Evolutionary conservation across 176 grass and related monocot genomes (phyloP).

Genomic region (Metroxylon sagu): DNA sequence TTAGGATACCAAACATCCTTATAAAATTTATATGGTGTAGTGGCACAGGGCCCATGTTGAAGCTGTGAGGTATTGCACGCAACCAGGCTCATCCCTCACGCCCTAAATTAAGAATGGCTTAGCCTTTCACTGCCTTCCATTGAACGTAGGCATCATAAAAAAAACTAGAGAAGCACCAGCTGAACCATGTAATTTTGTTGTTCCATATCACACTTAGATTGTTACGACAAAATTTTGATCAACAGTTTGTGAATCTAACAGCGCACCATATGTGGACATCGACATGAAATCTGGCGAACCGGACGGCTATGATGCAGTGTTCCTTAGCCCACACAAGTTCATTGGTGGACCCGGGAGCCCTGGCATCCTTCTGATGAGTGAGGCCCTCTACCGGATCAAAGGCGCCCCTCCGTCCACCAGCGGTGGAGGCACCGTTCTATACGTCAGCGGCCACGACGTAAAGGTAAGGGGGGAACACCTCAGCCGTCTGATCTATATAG

Average conservation of each 20-base stretch:
- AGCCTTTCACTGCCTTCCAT: too few relatives aligned
- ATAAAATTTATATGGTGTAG: too few relatives aligned
- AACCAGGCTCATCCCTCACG: too few relatives aligned
- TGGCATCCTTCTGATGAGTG: slow-evolving; percentile 75
- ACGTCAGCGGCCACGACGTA: slow-evolving; percentile 59
- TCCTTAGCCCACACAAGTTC: slow-evolving; percentile 79
- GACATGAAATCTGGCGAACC: slow-evolving; percentile 64
- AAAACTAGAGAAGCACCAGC: too few relatives aligned
- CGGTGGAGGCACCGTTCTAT: slow-evolving; percentile 60
- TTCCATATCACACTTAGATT: not conserved
- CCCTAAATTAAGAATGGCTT: too few relatives aligned
- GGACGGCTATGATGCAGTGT: slow-evolving; percentile 72
- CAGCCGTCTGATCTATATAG: too few relatives aligned
- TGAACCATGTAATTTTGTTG: slow-evolving; percentile 10
- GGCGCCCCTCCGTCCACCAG: slow-evolving; percentile 47
- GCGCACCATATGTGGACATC: slow-evolving; percentile 54
- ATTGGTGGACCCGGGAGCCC: slow-evolving; percentile 61
- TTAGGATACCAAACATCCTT: too few relatives aligned
- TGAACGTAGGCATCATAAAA: too few relatives aligned
- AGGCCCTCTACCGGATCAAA: slow-evolving; percentile 41
- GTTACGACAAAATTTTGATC: too few relatives aligned
- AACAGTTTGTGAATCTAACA: too few relatives aligned
- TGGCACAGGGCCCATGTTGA: too few relatives aligned
- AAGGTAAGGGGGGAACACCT: slow-evolving; percentile 18
- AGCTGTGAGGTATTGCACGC: too few relatives aligned